Evolutionary conservation across 2,329 filamentous ascomycete species (phyloP).

Genomic region (Xylogone sp.): DNA sequence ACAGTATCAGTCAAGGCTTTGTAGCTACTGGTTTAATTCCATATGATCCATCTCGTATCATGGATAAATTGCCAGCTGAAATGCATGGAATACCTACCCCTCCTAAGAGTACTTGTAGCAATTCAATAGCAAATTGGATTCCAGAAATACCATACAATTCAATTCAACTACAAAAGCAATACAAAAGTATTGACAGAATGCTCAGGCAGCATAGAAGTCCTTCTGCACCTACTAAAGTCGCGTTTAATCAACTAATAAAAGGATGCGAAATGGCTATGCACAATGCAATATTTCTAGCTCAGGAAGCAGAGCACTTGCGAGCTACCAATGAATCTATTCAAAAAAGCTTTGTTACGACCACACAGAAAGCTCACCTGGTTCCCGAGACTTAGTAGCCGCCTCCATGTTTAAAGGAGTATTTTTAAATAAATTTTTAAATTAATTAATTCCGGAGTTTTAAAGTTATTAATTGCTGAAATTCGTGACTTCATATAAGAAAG

Average conservation of each 20-base stretch:
- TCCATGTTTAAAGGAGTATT: no score
- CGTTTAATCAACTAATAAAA: slow-evolving; percentile 12
- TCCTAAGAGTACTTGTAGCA: neutral
- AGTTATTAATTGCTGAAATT: no score
- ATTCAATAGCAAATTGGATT: slow-evolving; percentile 3
- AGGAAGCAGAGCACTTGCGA: slow-evolving; percentile 8
- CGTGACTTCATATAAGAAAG: no score
- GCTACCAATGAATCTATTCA: neutral
- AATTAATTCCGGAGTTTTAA: no score
- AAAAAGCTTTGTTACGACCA: no score
- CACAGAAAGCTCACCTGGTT: no score
- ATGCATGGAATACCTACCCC: slow-evolving; percentile 3
- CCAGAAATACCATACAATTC: slow-evolving; percentile 10
- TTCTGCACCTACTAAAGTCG: slow-evolving; percentile 1
- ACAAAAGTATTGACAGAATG: slow-evolving; percentile 1
- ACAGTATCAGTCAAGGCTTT: slow-evolving; percentile 24
- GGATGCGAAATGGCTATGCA: slow-evolving; percentile 13
- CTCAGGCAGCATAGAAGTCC: slow-evolving; percentile 1
- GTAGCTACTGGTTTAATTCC: slow-evolving; percentile 26
- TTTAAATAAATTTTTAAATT: no score
- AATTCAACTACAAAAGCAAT: slow-evolving; percentile 10
- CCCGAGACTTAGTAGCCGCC: no score
- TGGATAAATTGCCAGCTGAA: slow-evolving; percentile 6
- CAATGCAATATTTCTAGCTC: slow-evolving; percentile 8
- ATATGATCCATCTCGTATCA: slow-evolving; percentile 23